Evolutionary conservation across 768 basidiomycete genomes (phyloP), one percentile per base, ranked within the genome.

Genomic region (Crucibulum laeve): DNA sequence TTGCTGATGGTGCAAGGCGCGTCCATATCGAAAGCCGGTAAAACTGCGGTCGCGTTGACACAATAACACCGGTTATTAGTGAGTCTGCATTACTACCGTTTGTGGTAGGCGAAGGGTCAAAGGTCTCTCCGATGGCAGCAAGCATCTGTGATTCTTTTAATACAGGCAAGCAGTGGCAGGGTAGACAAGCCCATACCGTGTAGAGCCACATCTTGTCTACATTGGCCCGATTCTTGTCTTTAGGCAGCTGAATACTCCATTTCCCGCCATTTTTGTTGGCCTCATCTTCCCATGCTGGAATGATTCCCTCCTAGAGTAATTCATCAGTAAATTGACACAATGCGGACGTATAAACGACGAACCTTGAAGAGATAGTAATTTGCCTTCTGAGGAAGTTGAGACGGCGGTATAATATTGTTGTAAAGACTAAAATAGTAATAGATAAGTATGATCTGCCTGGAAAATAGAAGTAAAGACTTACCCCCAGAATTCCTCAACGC

Each of bases 401-500:
- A 95, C 13, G 96, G 96, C 19, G 92, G 90, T 37, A 99, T 84
- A 57, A 98, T 95, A 68, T 97, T 96, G 67, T 97, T 96, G 70
- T 96, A 94, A 50, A 96, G 68, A 6, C 89, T 94, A 49, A 30
- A 43, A 28, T 45, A 28, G 42, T 44, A 36, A 39, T 25, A 45
- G 19, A 43, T 59, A 42, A 62, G 46, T 49, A 38, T 23, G 18
- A 45, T 57, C 25, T 56, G 45, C 45, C 42, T 42, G 30, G 41
- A 37, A 30, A 40, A 32, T 25, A 39, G 42, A 25, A 45, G 17
- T 30, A 17, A 26, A 23, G 3, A 71, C 84, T 55, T 55, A 89
- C 88, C 95, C 95, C 96, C 96, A 99, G 69, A 99, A 99, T 65
- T 97, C 95, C 68, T 99, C 96, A 15, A 99, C 96, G 46, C 87